A percentile compares a stretch with the other conserved stretches of the same genome.
Evolutionary conservation across 495 filamentous ascomycete genomes (phyloP).

Genomic region (Penicillium coprophilum): DNA sequence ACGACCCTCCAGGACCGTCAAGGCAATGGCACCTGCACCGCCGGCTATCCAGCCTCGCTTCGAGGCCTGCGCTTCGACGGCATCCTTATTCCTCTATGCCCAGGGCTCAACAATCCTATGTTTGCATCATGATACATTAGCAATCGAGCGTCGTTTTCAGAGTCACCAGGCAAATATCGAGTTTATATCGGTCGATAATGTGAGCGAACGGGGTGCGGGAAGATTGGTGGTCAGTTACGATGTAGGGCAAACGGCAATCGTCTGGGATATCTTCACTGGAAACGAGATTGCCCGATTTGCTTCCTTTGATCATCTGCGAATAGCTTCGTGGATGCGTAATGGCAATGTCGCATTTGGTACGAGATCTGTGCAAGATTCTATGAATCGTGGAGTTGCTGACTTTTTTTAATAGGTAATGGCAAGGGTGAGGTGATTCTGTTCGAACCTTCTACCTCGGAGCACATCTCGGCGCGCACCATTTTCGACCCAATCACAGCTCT

Average conservation of each 20-base stretch:
- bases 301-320: slow-evolving; percentile 80
- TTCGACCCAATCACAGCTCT: slow-evolving; percentile 91
- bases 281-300: slow-evolving; percentile 86
- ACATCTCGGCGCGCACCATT: slow-evolving; percentile 88
- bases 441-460: slow-evolving; percentile 88
- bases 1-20: slow-evolving; percentile 27
- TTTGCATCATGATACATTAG: slow-evolving; percentile 86
- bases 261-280: slow-evolving; percentile 95
- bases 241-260: slow-evolving; percentile 84
- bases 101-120: slow-evolving; percentile 77
- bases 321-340: slow-evolving; percentile 95
- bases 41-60: slow-evolving; percentile 58
- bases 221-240: slow-evolving; percentile 92
- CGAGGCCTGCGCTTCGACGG: slow-evolving; percentile 83
- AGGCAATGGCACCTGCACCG: slow-evolving; percentile 48
- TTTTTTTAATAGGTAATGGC: slow-evolving; percentile 61
- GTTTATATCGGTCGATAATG: slow-evolving; percentile 85
- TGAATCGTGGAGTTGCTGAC: slow-evolving; percentile 1
- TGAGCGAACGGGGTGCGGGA: slow-evolving; percentile 83
- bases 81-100: slow-evolving; percentile 81
- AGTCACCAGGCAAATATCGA: slow-evolving; percentile 79
- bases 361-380: slow-evolving; percentile 22
- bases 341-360: slow-evolving; percentile 98
- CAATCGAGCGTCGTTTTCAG: slow-evolving; percentile 83
- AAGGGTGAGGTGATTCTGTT: slow-evolving; percentile 95